Percentiles rank a stretch among this genome's conserved stretches.
Evolutionary conservation across 495 filamentous ascomycete genomes (phyloP).

Genomic region (Lepraria neglecta): DNA sequence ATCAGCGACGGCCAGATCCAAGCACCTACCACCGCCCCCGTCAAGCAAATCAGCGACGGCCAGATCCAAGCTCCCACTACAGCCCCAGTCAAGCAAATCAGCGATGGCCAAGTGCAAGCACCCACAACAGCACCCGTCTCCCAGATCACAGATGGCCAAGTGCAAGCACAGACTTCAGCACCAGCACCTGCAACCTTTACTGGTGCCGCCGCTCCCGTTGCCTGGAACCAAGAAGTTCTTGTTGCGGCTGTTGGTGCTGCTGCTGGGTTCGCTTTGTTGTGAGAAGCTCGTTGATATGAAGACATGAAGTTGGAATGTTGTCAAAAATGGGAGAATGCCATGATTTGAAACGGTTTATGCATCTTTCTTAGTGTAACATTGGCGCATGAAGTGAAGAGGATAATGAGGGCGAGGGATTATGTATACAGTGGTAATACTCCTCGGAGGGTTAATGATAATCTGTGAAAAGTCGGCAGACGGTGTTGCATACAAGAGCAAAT

Average conservation of each 20-base stretch:
- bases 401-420: no score
- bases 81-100: slow-evolving; percentile 1
- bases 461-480: no score
- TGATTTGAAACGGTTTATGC: no score
- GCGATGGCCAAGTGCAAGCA: background rate
- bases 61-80: slow-evolving; percentile 1
- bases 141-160: background rate
- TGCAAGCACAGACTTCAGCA: background rate
- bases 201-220: background rate
- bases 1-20: background rate
- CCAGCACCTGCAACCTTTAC: background rate
- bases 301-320: no score
- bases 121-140: background rate
- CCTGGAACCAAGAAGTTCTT: background rate
- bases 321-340: no score
- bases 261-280: slow-evolving; percentile 2
- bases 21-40: background rate
- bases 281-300: no score
- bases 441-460: no score
- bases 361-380: no score
- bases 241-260: background rate
- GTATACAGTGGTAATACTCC: no score
- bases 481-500: no score
- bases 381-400: no score
- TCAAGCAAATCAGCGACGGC: slow-evolving; percentile 2